These are phyloP conservation scores for Phytophthora meadii DNA, from an alignment of 352 stramenopile species.

Conservation along the genomic window DNA sequence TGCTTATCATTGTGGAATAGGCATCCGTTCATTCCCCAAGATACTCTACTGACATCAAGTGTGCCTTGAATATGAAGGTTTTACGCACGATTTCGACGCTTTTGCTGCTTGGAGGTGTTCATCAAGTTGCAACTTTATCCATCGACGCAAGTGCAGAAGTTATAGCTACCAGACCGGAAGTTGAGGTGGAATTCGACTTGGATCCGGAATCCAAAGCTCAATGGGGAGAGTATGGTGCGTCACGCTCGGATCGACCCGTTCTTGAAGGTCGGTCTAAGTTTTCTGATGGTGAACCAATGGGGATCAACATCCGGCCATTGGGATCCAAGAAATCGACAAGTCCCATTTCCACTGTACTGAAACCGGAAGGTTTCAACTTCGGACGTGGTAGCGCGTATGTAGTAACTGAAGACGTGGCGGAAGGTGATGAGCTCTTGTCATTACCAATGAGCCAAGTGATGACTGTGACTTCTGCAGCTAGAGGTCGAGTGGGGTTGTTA, in stretches of 20 bases:
- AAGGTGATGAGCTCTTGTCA: constrained; percentile 37
- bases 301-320: constrained; percentile 21
- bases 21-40: constrained; percentile 11
- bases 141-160: constrained; percentile 27
- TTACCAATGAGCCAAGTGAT: constrained; percentile 46
- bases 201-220: constrained; percentile 37
- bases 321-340: constrained; percentile 10
- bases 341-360: constrained; percentile 30
- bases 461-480: constrained; percentile 41
- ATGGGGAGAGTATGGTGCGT: constrained; percentile 16
- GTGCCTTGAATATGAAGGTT: constrained; percentile 8
- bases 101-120: constrained; percentile 8
- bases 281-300: constrained; percentile 11
- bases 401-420: constrained; percentile 15
- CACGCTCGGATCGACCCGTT: constrained; percentile 27
- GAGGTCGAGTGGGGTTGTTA: constrained; percentile 42
- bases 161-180: constrained; percentile 16
- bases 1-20: constrained; percentile 3
- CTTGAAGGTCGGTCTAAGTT: constrained; percentile 27
- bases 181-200: constrained; percentile 46
- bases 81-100: constrained; percentile 12
- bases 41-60: not conserved
- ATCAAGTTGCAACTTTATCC: constrained; percentile 14
- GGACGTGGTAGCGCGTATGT: constrained; percentile 48
- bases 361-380: constrained; percentile 49